Conservation (phyloP, 129 eudicot species). For the Flaveria robusta region DNA sequence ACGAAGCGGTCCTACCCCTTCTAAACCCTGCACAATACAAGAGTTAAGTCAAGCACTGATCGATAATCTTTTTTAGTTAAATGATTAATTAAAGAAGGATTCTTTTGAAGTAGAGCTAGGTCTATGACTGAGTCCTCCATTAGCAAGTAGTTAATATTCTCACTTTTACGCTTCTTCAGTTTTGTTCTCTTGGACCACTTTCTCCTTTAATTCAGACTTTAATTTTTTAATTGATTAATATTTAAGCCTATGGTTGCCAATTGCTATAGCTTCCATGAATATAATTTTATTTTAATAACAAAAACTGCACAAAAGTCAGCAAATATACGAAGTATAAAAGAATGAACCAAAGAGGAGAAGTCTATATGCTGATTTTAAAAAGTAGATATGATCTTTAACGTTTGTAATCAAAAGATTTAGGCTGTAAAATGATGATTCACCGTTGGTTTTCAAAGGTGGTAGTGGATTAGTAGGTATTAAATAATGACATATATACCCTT, state of each 20-base stretch:
- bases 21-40: too few species aligned
- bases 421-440: too few species aligned
- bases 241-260: constrained; percentile 21
- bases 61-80: too few species aligned
- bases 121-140: constrained; percentile 23
- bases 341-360: constrained; percentile 29
- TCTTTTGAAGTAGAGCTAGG: constrained; percentile 28
- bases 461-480: too few species aligned
- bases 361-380: constrained; percentile 23
- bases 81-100: constrained; percentile 20
- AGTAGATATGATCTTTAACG: too few species aligned
- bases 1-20: too few species aligned
- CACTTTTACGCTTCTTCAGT: constrained; percentile 15
- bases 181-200: constrained; percentile 44
- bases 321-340: constrained; percentile 18
- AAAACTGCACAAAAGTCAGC: constrained; percentile 7
- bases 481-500: too few species aligned
- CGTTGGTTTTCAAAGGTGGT: too few species aligned
- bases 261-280: constrained; percentile 20
- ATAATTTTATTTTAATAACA: background rate
- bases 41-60: too few species aligned
- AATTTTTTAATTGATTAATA: background rate
- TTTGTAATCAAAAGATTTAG: too few species aligned
- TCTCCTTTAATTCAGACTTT: constrained; percentile 24
- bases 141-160: constrained; percentile 32